Base-by-base conservation (phyloP, 257 asterid genomes). In the Nicotiana obtusifolia region DNA sequence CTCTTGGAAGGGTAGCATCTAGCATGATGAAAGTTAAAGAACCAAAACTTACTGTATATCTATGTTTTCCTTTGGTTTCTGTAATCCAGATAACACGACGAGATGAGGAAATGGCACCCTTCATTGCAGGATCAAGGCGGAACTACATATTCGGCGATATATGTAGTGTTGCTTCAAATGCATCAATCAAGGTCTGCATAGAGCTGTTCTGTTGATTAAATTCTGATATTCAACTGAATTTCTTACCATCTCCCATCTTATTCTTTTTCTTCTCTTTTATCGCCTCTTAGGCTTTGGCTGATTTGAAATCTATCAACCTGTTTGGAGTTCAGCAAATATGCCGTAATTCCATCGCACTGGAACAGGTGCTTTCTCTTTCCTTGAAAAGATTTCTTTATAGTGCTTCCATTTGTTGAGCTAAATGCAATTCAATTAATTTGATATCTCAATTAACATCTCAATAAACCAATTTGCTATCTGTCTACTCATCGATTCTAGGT, bases 111-210 rank as follows among this genome's bases (percentile, higher is more conserved):
- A 93, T 96, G 91, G 85, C 92, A 26, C 98, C 98, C 52, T 96
- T 92, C 83, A 86, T 94, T 76, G 93, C 97, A 28, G 98, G 93
- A 82, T 88, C 87, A 81, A 96, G 91, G 87, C 95, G 98, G 79
- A 93, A 86, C 85, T 96, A 96, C 89, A 96, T 96, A 88, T 96
- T 93, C 82, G 99, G 99, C 52, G 98, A 97, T 80, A 93, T 96
- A 85, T 92, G 98, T 82, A 77, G 89, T 73, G 90, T 94, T 85
- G 99, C 99, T 30, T 92, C 97, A 37, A 91, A 92, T 87, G 84
- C 92, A 80, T 93, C 92, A 37, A 86, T 90, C 87, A 96, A 91
- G 98, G 99, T 96, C 86, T 65, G 91, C 81, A 64, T 80, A 47
- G 77, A 77, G 62, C 60, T 20, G 67, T 66, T 64, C 44, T 73